Evolutionary conservation across 2,329 filamentous ascomycete species (phyloP), one percentile per base, ranked within the genome.

Genomic region (Leptographium galeiforme): DNA sequence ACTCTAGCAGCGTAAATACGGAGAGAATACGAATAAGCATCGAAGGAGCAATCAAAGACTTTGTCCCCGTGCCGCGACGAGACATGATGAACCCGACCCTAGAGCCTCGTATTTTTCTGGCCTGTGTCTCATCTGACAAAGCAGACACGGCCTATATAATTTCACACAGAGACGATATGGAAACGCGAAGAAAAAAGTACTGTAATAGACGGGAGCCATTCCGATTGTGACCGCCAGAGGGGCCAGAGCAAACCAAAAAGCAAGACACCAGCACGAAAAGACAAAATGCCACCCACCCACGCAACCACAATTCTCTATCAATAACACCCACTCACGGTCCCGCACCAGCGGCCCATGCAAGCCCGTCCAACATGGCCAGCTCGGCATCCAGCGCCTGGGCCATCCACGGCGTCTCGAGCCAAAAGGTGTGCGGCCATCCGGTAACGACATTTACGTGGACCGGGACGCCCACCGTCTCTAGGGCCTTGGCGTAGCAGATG

Each of bases 1-100:
- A 79, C 74, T 81, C 75, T 83, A 83, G 78, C 77, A 45, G 47
- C 82, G 78, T 83, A 83, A 78, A 82, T 81, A 80, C 67, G 53
- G 46, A 52, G 46, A 52, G 32, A 32, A 11, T 25, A 6, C 14
- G 32, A 33, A 45, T 40, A 39, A 53, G 47, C 43, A 36, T 12
- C 30, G 38, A 52, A 43, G 51, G 40, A 52, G 50, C 43, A 46
- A 48, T 53, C 44, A 13, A 25, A 53, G 38, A 48, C 33, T 45
- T 46, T 40, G 32, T 30, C 12, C 32, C 32, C 4, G 8, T 39
- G 25, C 25, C 25, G 25, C 25, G 5, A 25, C 3, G 25, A 25
- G 41, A 44, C n/a, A 11, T 44, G 18, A 4, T 36, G 5, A 25
- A 25, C 25, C 25, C 25, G 25, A 25, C 25, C 3, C 25, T 3